Evolutionary conservation across 1,284 basidiomycete genomes (phyloP), one percentile per base, ranked within the genome.

Genomic region (Quambalaria eucalypti): DNA sequence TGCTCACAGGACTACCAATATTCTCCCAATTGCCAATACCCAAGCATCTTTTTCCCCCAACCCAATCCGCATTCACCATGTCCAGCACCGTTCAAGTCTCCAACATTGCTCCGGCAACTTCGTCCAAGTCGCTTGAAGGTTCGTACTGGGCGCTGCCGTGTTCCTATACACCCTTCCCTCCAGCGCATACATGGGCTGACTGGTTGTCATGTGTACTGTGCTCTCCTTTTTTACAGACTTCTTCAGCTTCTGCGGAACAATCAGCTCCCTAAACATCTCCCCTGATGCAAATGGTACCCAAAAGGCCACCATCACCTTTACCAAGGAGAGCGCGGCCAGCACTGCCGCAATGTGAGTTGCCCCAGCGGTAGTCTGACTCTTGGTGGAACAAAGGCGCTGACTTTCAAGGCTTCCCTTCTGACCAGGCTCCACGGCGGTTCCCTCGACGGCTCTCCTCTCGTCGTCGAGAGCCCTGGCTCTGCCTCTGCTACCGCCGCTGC

Each of bases 171-270:
- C 8, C 31, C 31, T 8, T 16, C 9, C 31, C 16, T 33, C 31
- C 8, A 8, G 8, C 31, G 8, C 31, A 16, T 33, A 8, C 31
- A 33, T 16, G 9, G 8, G 31, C 31, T 33, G 16, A 33, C 16
- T 8, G 9, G 9, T 33, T 16, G 8, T 8, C 8, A 8, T 33
- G 9, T 33, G 31, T 16, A 8, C 31, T 8, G 9, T 33, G 16
- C 31, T 16, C 31, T 33, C 16, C 31, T 8, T 33, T 16, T 16
- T 16, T 16, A 16, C 31, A 33, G 67, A 70, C 55, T 70, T 68
- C 42, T 70, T 70, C 60, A 62, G 61, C 60, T 69, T 69, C 59
- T 69, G 66, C 50, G 66, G 66, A 39, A 60, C 64, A 51, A 62
- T 64, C 52, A 50, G 53, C 28, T 54, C 57, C 40, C 61, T 66